Base-by-base conservation (phyloP, 1,284 basidiomycete species). In the Ustanciosporium gigantosporum region DNA sequence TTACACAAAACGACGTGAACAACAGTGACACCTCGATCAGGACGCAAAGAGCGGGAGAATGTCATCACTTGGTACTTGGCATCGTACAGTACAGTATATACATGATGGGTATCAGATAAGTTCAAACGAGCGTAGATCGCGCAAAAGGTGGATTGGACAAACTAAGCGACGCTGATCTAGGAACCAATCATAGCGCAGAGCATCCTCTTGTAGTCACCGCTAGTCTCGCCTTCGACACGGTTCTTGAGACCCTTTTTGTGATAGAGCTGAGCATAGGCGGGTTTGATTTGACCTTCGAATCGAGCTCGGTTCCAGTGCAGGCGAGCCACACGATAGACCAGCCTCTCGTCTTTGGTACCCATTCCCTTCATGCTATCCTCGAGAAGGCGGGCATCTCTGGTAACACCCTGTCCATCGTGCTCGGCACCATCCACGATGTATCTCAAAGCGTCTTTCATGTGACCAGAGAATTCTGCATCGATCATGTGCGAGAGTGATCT, bases 371-470 rank as follows among this genome's bases (percentile, higher is more conserved):
- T 76, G 25, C 68, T 55, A 21, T 68, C 68, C 55, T 77, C 68
- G 17, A 78, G 43, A 27, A 74, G 31, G 5, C 67, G 56, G 4
- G 76, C 77, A 42, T 77, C 76, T 14, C 76, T 43, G 41, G 58
- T 60, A 36, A 73, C 46, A 5, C 77, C 77, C 11, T 51, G 55
- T 5, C 62, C 69, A 25, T 74, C 73, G 31, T 59, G 51, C 46
- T 77, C 74, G 17, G 64, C 77, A 8, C 68, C 72, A n/a, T 71
- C 61, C 36, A 71, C 67, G 34, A 76, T 76, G 59, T 62, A 71
- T 6, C 77, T 44, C 4, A 76, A 47, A 2, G 70, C 73, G 25
- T 73, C 56, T 37, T 57, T 41, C 59, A 78, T 68, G 50, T 78
- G 77, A 2, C 74, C 74, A 4, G 60, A 65, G 50, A 78, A 71